Base-by-base conservation (phyloP, 148 eudicot genomes). In the Limonium bicolor region DNA sequence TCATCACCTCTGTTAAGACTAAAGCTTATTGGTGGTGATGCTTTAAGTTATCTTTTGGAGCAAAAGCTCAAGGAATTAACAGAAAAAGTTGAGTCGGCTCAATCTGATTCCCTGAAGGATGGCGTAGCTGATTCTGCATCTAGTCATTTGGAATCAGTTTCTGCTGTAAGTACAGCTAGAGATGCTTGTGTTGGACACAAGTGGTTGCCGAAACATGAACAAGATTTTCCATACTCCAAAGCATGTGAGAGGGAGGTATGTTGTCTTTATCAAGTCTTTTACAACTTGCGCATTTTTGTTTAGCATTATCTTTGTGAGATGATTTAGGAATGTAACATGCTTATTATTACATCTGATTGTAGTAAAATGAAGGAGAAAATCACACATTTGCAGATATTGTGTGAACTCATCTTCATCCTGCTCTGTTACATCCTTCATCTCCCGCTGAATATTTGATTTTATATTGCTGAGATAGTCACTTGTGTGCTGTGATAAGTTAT, bases 41-140 rank as follows among this genome's bases (percentile, higher is more conserved):
- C 78, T 58, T 73, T 90, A 59, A 76, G 85, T 62, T 69, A 64
- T 31, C 84, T 90, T 53, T 69, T 90, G 69, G 99, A 90, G 54
- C 73, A 84, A 60, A 90, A 90, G 58, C 82, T 90, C 17, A 74
- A 73, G 64, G 99, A 90, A 61, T 63, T 90, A 67, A 63, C 95
- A 14, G 72, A 69, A 45, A 81, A 60, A 62, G 70, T 90, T 60
- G 80, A 67, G 28, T 51, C 75, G 22, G 63, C 77, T 0, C 54
- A 59, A 48, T 51, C 60, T 49, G 68, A 62, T 40, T 23, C 50
- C 19, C 57, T 56, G 42, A 61, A 45, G 34, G 41, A 61, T 52
- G 58, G 51, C 45, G 26, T 44, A 56, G 41, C 60, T 44, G 60
- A 62, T 51, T 44, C 71, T 50, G 48, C 42, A 41, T 49, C 64